phyloP scores from a whole-genome alignment of 139 green algal species.

The Coelastrella sp. region DNA sequence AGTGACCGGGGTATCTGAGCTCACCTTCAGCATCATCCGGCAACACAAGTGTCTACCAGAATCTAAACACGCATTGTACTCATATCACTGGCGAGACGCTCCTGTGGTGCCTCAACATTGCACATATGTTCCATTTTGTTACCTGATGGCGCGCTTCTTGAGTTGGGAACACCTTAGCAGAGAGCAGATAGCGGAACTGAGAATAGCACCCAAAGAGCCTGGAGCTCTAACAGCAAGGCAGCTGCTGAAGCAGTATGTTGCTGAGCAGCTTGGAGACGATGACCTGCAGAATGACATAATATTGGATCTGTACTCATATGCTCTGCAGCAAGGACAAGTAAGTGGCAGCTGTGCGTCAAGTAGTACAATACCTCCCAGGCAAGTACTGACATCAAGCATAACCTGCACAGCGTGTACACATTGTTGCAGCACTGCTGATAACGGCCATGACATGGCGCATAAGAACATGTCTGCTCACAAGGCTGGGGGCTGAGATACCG shows the following conservation, averaged over 20 bases:
- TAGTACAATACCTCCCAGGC: neutral
- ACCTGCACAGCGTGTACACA: too few relatives aligned
- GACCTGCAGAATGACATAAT: conserved; percentile 41
- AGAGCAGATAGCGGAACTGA: conserved; percentile 4
- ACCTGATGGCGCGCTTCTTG: conserved; percentile 15
- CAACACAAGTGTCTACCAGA: too few relatives aligned
- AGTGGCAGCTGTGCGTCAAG: neutral
- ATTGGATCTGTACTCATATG: conserved; percentile 50
- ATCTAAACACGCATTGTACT: too few relatives aligned
- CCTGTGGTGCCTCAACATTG: too few relatives aligned
- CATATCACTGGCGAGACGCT: too few relatives aligned
- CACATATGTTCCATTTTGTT: too few relatives aligned
- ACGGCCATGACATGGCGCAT: too few relatives aligned
- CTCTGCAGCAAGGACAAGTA: conserved; percentile 39
- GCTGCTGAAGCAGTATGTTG: conserved; percentile 18
- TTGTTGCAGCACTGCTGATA: too few relatives aligned
- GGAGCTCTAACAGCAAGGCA: neutral
- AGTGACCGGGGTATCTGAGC: too few relatives aligned
- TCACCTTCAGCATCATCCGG: too few relatives aligned
- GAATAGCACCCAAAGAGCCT: neutral
- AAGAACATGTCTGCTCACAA: neutral
- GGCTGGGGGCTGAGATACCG: too few relatives aligned
- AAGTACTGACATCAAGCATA: too few relatives aligned
- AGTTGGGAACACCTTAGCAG: conserved; percentile 35
- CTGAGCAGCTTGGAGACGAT: conserved; percentile 28